Evolutionary conservation across 2,329 filamentous ascomycete genomes (phyloP).

Genomic region (Pseudogymnoascus sp.): DNA sequence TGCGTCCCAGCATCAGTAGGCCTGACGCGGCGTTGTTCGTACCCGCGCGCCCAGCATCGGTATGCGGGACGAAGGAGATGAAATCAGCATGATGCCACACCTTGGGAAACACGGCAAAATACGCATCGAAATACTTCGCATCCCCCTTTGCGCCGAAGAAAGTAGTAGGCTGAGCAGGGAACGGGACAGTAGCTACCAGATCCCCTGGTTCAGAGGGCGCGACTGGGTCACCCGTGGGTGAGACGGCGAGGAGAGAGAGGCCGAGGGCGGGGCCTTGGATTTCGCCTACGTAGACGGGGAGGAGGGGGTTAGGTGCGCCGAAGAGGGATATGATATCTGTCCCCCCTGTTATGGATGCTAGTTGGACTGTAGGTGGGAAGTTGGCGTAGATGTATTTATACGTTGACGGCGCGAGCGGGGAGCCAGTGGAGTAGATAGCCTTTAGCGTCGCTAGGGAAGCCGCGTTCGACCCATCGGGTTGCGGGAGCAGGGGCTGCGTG

Average conservation of each 20-base stretch:
- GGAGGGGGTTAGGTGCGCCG: constrained; percentile 70
- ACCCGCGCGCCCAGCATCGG: not conserved
- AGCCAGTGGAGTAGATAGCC: constrained; percentile 91
- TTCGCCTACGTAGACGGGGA: constrained; percentile 65
- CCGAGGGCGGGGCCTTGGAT: constrained; percentile 73
- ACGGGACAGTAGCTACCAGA: constrained; percentile 76
- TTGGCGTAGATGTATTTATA: constrained; percentile 83
- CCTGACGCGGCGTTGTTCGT: constrained; percentile 62
- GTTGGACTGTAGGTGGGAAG: constrained; percentile 73
- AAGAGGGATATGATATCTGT: constrained; percentile 97
- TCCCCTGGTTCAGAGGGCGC: constrained; percentile 68
- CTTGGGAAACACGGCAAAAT: constrained; percentile 74
- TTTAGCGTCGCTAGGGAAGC: constrained; percentile 55
- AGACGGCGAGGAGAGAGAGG: constrained; percentile 64
- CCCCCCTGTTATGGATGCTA: constrained; percentile 89
- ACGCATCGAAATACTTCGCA: constrained; percentile 72
- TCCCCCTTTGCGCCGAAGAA: constrained; percentile 74
- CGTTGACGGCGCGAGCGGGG: constrained; percentile 84
- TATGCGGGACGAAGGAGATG: constrained; percentile 43
- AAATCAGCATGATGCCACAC: constrained; percentile 97
- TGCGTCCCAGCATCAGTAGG: constrained; percentile 83
- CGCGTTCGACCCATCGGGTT: constrained; percentile 32
- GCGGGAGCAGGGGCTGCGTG: constrained; percentile 47
- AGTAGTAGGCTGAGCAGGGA: constrained; percentile 82
- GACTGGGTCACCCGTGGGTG: constrained; percentile 39